These are phyloP conservation scores for Oryza glumipatula DNA, from an alignment of 176 grass and related monocot species.

Conservation along the genomic window DNA sequence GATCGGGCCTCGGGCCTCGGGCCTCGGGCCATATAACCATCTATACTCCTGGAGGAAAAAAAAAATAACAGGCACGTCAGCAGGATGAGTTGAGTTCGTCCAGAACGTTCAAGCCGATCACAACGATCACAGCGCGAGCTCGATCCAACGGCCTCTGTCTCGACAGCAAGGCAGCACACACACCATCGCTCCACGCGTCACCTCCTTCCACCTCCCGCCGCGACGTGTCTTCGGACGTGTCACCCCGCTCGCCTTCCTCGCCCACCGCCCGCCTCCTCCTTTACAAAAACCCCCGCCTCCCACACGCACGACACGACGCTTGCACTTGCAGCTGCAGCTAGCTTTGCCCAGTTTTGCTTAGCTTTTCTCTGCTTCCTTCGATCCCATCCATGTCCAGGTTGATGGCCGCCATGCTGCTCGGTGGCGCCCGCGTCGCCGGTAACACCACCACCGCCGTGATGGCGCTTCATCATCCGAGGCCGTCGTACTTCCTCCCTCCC, in stretches of 20 bases:
- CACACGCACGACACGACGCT: background rate
- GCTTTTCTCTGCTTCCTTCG: background rate
- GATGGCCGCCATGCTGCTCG: constrained; percentile 58
- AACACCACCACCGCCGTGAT: constrained; percentile 15
- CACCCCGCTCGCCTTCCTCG: background rate
- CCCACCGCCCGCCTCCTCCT: background rate
- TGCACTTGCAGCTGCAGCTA: background rate
- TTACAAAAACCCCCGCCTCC: constrained; percentile 3
- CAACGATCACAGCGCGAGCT: constrained; percentile 20
- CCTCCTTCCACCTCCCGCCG: constrained; percentile 2
- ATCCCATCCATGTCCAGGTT: constrained; percentile 43
- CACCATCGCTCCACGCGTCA: constrained; percentile 37
- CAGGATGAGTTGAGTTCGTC: background rate
- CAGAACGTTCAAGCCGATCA: constrained; percentile 1
- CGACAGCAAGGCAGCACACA: background rate
- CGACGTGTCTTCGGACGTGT: constrained; percentile 63
- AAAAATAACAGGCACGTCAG: no score
- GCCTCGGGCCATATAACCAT: no score
- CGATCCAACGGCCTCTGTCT: background rate
- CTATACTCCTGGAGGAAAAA: no score
- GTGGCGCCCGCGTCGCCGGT: constrained; percentile 47
- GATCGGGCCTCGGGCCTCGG: no score
- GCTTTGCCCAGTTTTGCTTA: background rate
- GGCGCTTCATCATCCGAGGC: background rate
- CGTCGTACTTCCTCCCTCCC: constrained; percentile 41